A percentile compares a stretch with the other conserved stretches of the same genome.
These are phyloP conservation scores for Porphyrellus cyaneotinctus DNA, from an alignment of 768 basidiomycete genomes.

Conservation along the genomic window DNA sequence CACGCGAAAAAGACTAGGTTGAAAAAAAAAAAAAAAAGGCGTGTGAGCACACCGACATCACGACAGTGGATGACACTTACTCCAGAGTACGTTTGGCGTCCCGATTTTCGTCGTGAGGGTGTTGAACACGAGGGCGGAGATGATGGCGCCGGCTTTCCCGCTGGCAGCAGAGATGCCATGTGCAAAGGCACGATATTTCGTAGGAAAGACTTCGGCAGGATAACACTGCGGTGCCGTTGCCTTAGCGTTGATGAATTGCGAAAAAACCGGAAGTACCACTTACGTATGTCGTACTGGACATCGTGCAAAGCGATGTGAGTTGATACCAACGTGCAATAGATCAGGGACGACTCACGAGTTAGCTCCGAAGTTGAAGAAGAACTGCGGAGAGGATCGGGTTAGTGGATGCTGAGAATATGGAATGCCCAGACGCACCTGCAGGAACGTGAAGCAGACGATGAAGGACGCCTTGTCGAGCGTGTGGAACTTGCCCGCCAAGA, in stretches of 20 bases:
- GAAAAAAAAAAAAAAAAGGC: background rate
- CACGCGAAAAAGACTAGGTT: constrained; percentile 63
- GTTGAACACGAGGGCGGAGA: constrained; percentile 72
- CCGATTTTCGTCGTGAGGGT: constrained; percentile 56
- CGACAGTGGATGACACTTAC: constrained; percentile 37
- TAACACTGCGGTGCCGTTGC: constrained; percentile 45
- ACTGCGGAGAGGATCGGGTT: constrained; percentile 32
- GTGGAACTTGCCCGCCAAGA: constrained; percentile 65
- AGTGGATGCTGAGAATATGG: background rate
- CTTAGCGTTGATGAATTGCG: background rate
- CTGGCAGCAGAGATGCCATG: constrained; percentile 72
- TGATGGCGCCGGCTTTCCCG: constrained; percentile 76
- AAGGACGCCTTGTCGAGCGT: constrained; percentile 54
- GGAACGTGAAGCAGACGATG: constrained; percentile 67
- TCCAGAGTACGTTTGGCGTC: constrained; percentile 66
- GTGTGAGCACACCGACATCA: background rate
- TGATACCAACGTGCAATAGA: background rate
- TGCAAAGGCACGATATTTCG: constrained; percentile 65
- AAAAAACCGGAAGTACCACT: constrained; percentile 5
- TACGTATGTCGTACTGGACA: constrained; percentile 49
- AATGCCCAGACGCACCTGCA: constrained; percentile 42
- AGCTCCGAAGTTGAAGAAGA: constrained; percentile 82
- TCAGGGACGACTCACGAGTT: constrained; percentile 45
- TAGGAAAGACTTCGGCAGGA: constrained; percentile 79
- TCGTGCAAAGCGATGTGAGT: constrained; percentile 1